These are phyloP conservation scores for Teratosphaeria destructans DNA, from an alignment of 2,329 filamentous ascomycete genomes.

Conservation along the genomic window DNA sequence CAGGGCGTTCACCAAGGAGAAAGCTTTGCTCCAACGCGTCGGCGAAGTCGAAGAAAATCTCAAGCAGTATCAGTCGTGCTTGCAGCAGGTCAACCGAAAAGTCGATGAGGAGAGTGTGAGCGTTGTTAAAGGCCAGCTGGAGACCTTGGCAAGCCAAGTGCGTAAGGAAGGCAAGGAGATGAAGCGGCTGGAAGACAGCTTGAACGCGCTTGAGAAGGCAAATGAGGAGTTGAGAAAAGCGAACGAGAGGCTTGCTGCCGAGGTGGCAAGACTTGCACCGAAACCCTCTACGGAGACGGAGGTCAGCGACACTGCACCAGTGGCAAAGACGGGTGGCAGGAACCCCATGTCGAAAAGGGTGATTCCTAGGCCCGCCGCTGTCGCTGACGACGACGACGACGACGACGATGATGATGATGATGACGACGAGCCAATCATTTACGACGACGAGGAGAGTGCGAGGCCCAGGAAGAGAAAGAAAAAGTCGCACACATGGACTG, in stretches of 20 bases:
- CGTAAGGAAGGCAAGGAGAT: slow-evolving; percentile 5
- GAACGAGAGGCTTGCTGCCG: slow-evolving; percentile 8
- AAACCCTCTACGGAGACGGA: not conserved
- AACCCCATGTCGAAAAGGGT: not conserved
- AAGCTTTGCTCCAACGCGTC: slow-evolving; percentile 13
- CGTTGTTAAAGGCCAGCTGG: slow-evolving; percentile 9
- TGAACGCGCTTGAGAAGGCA: slow-evolving; percentile 11
- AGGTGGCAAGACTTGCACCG: slow-evolving; percentile 6
- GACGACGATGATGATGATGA: not conserved
- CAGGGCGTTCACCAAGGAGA: slow-evolving; percentile 11
- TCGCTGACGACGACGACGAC: not conserved
- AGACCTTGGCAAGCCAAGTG: slow-evolving; percentile 7
- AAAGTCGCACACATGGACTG: slow-evolving; percentile 5
- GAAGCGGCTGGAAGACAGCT: slow-evolving; percentile 7
- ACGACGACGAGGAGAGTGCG: not conserved
- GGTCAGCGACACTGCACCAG: not conserved
- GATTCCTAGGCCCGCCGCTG: not conserved
- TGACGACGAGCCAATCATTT: not conserved
- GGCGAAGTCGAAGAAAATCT: slow-evolving; percentile 12
- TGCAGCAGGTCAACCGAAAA: slow-evolving; percentile 8
- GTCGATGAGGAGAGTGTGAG: slow-evolving; percentile 9
- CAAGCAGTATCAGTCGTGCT: slow-evolving; percentile 8
- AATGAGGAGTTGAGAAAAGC: slow-evolving; percentile 9
- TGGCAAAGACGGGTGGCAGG: not conserved
- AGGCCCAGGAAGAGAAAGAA: slow-evolving; percentile 3